These are phyloP conservation scores for Paratinospora sagittata DNA, from an alignment of 164 flowering plant species.

Conservation along the genomic window DNA sequence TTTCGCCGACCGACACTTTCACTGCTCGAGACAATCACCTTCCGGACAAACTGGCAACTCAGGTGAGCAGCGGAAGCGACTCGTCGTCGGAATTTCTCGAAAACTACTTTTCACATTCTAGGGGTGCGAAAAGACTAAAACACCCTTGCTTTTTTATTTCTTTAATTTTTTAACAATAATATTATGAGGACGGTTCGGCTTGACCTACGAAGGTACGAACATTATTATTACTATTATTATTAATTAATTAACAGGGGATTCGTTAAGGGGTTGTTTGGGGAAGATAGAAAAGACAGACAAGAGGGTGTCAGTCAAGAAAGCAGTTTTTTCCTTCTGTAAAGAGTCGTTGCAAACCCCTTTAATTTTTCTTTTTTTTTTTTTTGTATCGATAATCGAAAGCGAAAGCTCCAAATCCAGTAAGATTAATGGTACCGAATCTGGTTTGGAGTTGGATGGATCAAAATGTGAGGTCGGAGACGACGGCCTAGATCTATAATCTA, in stretches of 20 bases:
- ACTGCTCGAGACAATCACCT: conserved; percentile 13
- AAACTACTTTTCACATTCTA: neutral
- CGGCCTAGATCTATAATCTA: no score
- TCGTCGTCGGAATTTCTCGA: conserved; percentile 1
- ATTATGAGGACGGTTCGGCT: neutral
- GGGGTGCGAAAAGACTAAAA: conserved; percentile 1
- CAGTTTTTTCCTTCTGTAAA: neutral
- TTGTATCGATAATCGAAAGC: neutral
- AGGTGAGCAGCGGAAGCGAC: conserved; percentile 4
- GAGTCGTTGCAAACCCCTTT: neutral
- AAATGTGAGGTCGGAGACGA: conserved; percentile 23
- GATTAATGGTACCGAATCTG: conserved; percentile 25
- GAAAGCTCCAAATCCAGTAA: conserved; percentile 17
- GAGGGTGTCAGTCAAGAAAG: neutral
- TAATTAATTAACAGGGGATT: no score
- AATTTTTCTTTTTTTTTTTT: no score
- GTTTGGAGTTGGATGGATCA: conserved; percentile 11
- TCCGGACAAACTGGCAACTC: no score
- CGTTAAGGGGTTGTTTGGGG: conserved; percentile 18
- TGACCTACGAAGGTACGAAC: neutral
- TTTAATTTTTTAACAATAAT: neutral
- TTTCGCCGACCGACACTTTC: conserved; percentile 4
- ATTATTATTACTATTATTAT: no score
- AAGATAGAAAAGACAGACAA: neutral
- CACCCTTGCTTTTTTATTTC: neutral